Conservation (phyloP, 805 yeast genomes). For the Candida loeiensis region DNA sequence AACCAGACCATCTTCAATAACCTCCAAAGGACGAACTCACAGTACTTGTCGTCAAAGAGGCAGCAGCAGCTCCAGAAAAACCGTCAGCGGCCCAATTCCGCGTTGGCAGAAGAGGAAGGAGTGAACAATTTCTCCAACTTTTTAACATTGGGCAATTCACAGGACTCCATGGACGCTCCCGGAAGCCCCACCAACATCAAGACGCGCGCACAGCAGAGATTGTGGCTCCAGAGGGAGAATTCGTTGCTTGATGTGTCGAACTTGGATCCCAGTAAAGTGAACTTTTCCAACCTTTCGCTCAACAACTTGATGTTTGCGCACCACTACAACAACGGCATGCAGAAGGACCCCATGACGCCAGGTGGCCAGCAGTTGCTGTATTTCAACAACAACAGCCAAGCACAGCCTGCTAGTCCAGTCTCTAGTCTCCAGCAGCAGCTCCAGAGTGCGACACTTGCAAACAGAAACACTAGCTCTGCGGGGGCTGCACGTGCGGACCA, state of each 20-base stretch:
- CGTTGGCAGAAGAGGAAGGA: constrained; percentile 10
- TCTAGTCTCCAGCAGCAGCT: constrained; percentile 6
- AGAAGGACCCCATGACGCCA: constrained; percentile 12
- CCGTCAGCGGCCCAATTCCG: constrained; percentile 4
- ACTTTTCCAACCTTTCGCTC: constrained; percentile 38
- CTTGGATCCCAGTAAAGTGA: constrained; percentile 27
- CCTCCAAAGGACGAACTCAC: constrained; percentile 37
- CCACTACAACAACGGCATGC: constrained; percentile 19
- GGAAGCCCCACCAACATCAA: constrained; percentile 27
- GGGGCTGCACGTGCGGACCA: constrained; percentile 1
- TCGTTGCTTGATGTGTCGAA: constrained; percentile 56
- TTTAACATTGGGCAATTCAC: constrained; percentile 15
- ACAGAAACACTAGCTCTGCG: neutral
- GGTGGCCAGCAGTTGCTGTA: constrained; percentile 9
- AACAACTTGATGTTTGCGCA: constrained; percentile 38
- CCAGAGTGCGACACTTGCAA: neutral
- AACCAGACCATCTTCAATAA: constrained; percentile 41
- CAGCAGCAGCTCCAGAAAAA: constrained; percentile 9
- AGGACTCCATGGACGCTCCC: constrained; percentile 9
- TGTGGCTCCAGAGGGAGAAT: constrained; percentile 81
- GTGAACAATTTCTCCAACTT: constrained; percentile 32
- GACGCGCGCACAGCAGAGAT: constrained; percentile 76
- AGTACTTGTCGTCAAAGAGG: constrained; percentile 26
- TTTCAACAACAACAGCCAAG: neutral
- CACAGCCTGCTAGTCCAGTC: neutral